A percentile compares a stretch with the other conserved stretches of the same genome.
phyloP scores from a whole-genome alignment of 805 yeast genomes.

The Suhomyces canberraensis region DNA sequence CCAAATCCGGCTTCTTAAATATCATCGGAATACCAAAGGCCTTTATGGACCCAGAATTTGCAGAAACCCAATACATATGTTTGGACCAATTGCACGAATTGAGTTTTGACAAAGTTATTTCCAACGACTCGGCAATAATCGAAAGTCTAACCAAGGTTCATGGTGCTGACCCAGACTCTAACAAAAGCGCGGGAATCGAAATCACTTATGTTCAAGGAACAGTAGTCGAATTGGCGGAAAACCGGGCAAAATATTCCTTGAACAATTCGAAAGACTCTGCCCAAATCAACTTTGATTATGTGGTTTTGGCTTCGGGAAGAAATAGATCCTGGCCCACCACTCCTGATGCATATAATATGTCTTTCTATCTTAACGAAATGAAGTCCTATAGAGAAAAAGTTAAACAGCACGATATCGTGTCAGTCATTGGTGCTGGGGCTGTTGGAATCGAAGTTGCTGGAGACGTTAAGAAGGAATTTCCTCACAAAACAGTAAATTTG shows the following conservation, averaged over 20 bases:
- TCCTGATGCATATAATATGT: conserved; percentile 41
- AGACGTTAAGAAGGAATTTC: conserved; percentile 32
- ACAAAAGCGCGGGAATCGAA: conserved; percentile 17
- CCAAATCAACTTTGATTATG: conserved; percentile 41
- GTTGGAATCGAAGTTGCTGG: conserved; percentile 44
- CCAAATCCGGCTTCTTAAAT: conserved; percentile 38
- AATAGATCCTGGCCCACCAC: conserved; percentile 54
- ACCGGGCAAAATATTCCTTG: conserved; percentile 26
- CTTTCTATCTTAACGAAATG: conserved; percentile 44
- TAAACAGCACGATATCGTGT: conserved; percentile 27
- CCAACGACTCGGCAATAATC: conserved; percentile 15
- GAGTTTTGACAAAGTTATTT: conserved; percentile 25
- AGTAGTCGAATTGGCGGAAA: conserved; percentile 23
- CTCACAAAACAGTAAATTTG: conserved; percentile 32
- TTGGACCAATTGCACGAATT: conserved; percentile 27
- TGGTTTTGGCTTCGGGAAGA: conserved; percentile 48
- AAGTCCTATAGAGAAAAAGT: conserved; percentile 26
- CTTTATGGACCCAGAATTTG: conserved; percentile 37
- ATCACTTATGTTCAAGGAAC: conserved; percentile 34
- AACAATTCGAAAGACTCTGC: conserved; percentile 4
- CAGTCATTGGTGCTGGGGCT: conserved; percentile 48
- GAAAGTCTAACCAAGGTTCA: conserved; percentile 2
- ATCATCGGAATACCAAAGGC: conserved; percentile 39
- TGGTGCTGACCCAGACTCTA: conserved; percentile 3
- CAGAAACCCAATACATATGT: conserved; percentile 35